Conservation (phyloP, 306 rosid genomes). For the Begonia fuchsioides region DNA sequence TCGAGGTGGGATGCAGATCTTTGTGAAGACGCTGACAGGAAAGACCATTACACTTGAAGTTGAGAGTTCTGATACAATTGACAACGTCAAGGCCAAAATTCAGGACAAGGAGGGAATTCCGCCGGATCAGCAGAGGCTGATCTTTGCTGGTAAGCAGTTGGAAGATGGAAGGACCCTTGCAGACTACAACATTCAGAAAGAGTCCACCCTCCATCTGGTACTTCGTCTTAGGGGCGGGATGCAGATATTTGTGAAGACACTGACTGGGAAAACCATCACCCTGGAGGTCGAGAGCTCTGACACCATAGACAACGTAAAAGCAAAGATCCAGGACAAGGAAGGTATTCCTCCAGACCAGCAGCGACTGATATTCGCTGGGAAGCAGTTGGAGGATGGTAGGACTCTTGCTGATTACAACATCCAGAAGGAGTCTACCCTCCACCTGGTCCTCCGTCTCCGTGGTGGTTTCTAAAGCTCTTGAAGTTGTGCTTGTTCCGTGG, state of each 20-base stretch:
- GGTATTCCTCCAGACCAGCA: slow-evolving; percentile 66
- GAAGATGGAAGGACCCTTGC: slow-evolving; percentile 60
- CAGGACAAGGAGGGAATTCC: slow-evolving; percentile 72
- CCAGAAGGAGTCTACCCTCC: slow-evolving; percentile 63
- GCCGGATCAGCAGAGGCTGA: slow-evolving; percentile 57
- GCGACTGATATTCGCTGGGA: slow-evolving; percentile 52
- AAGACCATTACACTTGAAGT: slow-evolving; percentile 59
- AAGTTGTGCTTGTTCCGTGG: too few species aligned
- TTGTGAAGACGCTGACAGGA: slow-evolving; percentile 50
- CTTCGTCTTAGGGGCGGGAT: slow-evolving; percentile 60
- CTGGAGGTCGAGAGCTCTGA: slow-evolving; percentile 48
- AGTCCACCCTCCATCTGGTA: slow-evolving; percentile 54
- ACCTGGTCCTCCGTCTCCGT: slow-evolving; percentile 39
- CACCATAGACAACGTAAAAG: slow-evolving; percentile 53
- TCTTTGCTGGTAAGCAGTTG: slow-evolving; percentile 56
- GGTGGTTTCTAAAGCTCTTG: too few species aligned
- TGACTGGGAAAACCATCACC: slow-evolving; percentile 46
- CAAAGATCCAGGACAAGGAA: slow-evolving; percentile 64
- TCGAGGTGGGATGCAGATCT: slow-evolving; percentile 70
- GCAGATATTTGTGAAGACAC: slow-evolving; percentile 56
- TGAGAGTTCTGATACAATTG: slow-evolving; percentile 45
- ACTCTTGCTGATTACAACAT: slow-evolving; percentile 52
- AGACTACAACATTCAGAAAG: slow-evolving; percentile 61
- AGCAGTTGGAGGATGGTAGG: slow-evolving; percentile 47
- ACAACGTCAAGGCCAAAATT: slow-evolving; percentile 57